Evolutionary conservation across 305 asterid species (phyloP), one percentile per base, ranked within the genome.

Genomic region (Fraxinus platypoda): DNA sequence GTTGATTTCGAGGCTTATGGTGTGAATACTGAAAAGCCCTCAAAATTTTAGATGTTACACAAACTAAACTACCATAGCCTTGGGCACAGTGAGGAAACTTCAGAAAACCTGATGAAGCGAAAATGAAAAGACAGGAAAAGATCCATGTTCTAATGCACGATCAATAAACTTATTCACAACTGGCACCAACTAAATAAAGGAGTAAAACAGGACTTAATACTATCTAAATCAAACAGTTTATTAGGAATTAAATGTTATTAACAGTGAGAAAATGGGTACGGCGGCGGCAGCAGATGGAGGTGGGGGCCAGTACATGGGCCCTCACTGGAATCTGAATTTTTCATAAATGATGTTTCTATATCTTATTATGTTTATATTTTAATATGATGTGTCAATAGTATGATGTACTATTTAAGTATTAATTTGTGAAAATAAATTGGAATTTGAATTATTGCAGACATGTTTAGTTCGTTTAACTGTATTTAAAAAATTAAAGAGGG

Each of bases 81-180:
- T 43, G 54, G 28, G 8, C 66, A 33, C 30, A 35, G 79, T 23
- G 34, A 34, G 73, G 62, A 75, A 78, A 37, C 46, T 25, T 28
- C 57, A 11, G 25, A 83, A 73, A 37, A 72, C 76, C 74, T 79
- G 74, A 72, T 35, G 54, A 71, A 52, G 57, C 35, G 19, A 49
- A 46, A 15, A 77, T 46, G 37, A 28, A 68, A 68, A 11, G 79
- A 43, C 19, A 49, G 57, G 35, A 82, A 19, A 75, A 71, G 41
- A 71, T 66, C 84, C 25, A 74, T 35, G 43, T 77, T 19, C 21
- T 38, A 82, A 49, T 81, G 57, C 79, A 71, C 12, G 70, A 74
- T 66, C 72, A 81, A 79, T 80, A 59, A 74, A 82, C 76, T 79
- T 78, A 37, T 28, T 68, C 76, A 59, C 81, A 49, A 75, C 21